A percentile compares a stretch with the other conserved stretches of the same genome.
Evolutionary conservation across 2,329 filamentous ascomycete species (phyloP).

Genomic region (Diaporthe sp.): DNA sequence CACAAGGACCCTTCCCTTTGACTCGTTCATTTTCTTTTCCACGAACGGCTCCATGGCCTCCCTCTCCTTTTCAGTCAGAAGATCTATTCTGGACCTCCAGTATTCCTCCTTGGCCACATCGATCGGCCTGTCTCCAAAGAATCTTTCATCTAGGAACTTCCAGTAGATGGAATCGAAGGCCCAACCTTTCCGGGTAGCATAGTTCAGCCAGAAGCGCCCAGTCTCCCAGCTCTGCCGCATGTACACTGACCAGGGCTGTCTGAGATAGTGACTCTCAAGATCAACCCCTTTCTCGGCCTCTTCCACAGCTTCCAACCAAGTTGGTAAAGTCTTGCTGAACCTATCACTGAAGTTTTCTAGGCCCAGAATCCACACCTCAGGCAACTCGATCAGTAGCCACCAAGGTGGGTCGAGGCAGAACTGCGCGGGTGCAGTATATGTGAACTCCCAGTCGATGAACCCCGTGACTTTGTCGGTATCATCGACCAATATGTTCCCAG

Average conservation of each 20-base stretch:
- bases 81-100: neutral
- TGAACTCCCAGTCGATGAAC: too few relatives aligned
- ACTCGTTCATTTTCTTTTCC: neutral
- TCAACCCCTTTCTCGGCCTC: constrained; percentile 46
- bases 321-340: constrained; percentile 45
- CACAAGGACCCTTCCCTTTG: neutral
- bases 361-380: constrained; percentile 50
- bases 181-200: constrained; percentile 38
- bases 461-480: too few relatives aligned
- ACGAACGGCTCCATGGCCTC: neutral
- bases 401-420: too few relatives aligned
- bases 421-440: too few relatives aligned
- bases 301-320: constrained; percentile 51
- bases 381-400: constrained; percentile 51
- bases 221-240: constrained; percentile 43
- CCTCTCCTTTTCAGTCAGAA: neutral
- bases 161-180: constrained; percentile 41
- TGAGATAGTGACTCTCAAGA: neutral
- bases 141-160: constrained; percentile 40
- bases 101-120: neutral
- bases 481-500: too few relatives aligned
- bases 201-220: constrained; percentile 41
- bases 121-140: constrained; percentile 36
- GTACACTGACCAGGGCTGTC: constrained; percentile 40
- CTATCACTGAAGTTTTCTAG: neutral